Evolutionary conservation across 169 alveolate species (phyloP).

Genomic region (Cryptosporidium canis): DNA sequence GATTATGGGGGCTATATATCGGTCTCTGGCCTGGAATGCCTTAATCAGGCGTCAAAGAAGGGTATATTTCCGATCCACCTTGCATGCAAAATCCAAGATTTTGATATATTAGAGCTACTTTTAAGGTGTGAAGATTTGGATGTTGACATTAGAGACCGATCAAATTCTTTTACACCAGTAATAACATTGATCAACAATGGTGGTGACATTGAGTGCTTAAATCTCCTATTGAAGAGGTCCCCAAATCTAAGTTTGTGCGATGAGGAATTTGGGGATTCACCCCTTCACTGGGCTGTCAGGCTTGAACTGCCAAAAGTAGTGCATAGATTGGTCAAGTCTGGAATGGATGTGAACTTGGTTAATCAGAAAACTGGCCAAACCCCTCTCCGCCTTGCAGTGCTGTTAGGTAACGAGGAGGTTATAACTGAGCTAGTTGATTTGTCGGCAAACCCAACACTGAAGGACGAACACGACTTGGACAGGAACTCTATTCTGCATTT

Average conservation of each 20-base stretch:
- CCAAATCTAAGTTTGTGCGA: conserved; percentile 61
- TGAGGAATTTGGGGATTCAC: conserved; percentile 48
- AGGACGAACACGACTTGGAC: background rate
- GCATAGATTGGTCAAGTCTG: conserved; percentile 46
- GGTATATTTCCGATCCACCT: conserved; percentile 39
- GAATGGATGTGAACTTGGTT: conserved; percentile 3
- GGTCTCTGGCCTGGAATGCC: background rate
- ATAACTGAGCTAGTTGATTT: conserved; percentile 25
- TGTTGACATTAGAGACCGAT: conserved; percentile 39
- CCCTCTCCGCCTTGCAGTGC: conserved; percentile 29
- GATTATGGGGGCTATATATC: background rate
- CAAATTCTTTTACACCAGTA: conserved; percentile 42
- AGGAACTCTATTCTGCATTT: conserved; percentile 38
- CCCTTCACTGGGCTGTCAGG: conserved; percentile 64
- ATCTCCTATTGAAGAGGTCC: conserved; percentile 29
- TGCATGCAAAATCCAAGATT: conserved; percentile 57
- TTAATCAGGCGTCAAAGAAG: conserved; percentile 12
- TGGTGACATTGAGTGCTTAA: conserved; percentile 57
- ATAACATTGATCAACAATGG: conserved; percentile 55
- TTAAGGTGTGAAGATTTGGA: conserved; percentile 29
- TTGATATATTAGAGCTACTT: conserved; percentile 7
- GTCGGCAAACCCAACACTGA: conserved; percentile 41
- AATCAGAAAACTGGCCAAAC: conserved; percentile 17
- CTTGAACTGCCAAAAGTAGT: conserved; percentile 42
- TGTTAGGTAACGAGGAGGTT: conserved; percentile 20